A percentile compares a stretch with the other conserved stretches of the same genome.
phyloP scores from a whole-genome alignment of 2,329 filamentous ascomycete species.

The Penicillium sp. region DNA sequence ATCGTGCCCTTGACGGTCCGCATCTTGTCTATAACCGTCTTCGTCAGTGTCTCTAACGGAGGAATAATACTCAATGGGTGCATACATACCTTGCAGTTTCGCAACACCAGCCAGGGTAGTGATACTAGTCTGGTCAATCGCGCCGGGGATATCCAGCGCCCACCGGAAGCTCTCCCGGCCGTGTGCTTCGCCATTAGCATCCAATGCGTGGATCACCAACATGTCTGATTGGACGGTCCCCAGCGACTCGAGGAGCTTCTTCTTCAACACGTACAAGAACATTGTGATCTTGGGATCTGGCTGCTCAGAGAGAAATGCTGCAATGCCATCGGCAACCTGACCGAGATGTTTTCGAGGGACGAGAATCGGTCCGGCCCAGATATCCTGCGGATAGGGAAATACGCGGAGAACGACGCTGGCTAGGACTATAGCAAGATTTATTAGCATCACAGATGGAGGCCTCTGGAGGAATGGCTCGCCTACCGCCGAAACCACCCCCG shows the following conservation, averaged over 20 bases:
- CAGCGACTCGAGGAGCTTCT: constrained; percentile 12
- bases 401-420: constrained; percentile 12
- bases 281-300: constrained; percentile 17
- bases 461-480: too few species aligned
- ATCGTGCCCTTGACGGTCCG: constrained; percentile 18
- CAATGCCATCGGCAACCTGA: constrained; percentile 3
- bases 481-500: constrained; percentile 30
- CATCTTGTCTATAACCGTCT: constrained; percentile 3
- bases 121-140: constrained; percentile 17
- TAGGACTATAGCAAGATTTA: constrained; percentile 2
- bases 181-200: constrained; percentile 56
- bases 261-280: constrained; percentile 23
- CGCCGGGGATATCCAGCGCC: constrained; percentile 21
- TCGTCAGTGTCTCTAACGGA: too few species aligned
- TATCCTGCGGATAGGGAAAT: constrained; percentile 19
- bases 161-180: constrained; percentile 51
- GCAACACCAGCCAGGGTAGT: constrained; percentile 11
- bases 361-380: constrained; percentile 22
- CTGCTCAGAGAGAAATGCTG: neutral
- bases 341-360: constrained; percentile 17
- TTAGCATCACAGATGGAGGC: neutral
- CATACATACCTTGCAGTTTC: constrained; percentile 16
- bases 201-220: constrained; percentile 20
- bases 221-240: constrained; percentile 8
- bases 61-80: neutral